A percentile compares a stretch with the other conserved stretches of the same genome.
These are phyloP conservation scores for Beauveria caledonica DNA, from an alignment of 2,329 filamentous ascomycete genomes.

Conservation along the genomic window DNA sequence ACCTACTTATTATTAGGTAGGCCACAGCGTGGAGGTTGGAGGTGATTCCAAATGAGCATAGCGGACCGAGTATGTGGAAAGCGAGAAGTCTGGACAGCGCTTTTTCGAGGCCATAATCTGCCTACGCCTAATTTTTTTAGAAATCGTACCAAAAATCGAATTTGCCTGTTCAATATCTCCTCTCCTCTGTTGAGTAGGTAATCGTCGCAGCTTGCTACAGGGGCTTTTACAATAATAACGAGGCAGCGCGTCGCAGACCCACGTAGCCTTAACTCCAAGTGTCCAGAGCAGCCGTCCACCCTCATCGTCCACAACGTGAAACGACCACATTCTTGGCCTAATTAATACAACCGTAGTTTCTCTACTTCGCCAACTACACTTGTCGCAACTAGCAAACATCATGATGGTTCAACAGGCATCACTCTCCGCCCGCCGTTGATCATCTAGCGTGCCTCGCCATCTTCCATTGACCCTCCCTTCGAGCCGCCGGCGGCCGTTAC, in stretches of 20 bases:
- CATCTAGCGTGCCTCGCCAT: neutral
- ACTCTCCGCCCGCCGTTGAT: neutral
- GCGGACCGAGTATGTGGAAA: no score
- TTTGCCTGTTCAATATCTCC: neutral
- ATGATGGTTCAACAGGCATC: neutral
- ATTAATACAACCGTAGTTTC: neutral
- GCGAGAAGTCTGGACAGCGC: no score
- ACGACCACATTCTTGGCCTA: neutral
- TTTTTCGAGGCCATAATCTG: no score
- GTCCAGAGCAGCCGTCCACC: slow-evolving; percentile 1
- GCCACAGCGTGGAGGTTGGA: no score
- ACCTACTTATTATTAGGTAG: no score
- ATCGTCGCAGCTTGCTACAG: neutral
- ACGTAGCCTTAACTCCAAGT: neutral
- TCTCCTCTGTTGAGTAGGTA: neutral
- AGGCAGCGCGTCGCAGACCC: slow-evolving; percentile 1
- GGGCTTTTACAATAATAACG: neutral
- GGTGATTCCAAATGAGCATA: no score
- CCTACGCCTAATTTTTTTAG: no score
- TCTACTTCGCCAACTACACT: neutral
- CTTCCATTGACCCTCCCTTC: neutral
- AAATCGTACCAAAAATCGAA: no score
- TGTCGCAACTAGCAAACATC: neutral
- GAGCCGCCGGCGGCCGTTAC: slow-evolving; percentile 15
- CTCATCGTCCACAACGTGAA: slow-evolving; percentile 4